These are phyloP conservation scores for Skeletonema marinoi DNA, from an alignment of 108 stramenopile species.

Conservation along the genomic window DNA sequence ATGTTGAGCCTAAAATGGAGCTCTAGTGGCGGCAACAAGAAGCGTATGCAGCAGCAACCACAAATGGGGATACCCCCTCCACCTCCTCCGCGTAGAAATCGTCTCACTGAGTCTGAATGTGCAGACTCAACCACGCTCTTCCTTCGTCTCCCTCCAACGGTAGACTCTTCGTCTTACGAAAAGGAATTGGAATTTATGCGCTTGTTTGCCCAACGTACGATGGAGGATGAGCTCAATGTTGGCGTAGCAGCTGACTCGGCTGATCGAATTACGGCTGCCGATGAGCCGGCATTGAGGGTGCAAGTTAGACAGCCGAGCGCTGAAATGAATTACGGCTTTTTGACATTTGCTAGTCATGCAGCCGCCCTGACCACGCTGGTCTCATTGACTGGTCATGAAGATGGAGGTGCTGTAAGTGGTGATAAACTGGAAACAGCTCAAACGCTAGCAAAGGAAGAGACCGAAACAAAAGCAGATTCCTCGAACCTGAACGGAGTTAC, in stretches of 20 bases:
- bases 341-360: slow-evolving; percentile 88
- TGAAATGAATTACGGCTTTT: slow-evolving; percentile 71
- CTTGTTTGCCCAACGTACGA: slow-evolving; percentile 54
- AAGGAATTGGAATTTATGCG: slow-evolving; percentile 50
- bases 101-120: slow-evolving; percentile 77
- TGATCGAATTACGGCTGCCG: slow-evolving; percentile 71
- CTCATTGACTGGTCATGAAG: slow-evolving; percentile 79
- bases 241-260: slow-evolving; percentile 51
- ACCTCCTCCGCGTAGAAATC: slow-evolving; percentile 44
- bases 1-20: slow-evolving; percentile 80
- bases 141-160: slow-evolving; percentile 59
- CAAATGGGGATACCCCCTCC: slow-evolving; percentile 30
- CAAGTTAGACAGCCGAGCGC: slow-evolving; percentile 42
- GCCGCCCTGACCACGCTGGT: slow-evolving; percentile 85
- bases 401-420: slow-evolving; percentile 71
- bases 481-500: slow-evolving; percentile 49
- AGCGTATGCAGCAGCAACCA: slow-evolving; percentile 10
- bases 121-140: slow-evolving; percentile 78
- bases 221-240: slow-evolving; percentile 80
- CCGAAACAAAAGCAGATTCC: no score
- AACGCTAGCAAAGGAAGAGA: no score
- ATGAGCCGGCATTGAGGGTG: slow-evolving; percentile 84
- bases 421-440: no score
- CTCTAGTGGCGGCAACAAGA: slow-evolving; percentile 27
- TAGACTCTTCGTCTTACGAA: slow-evolving; percentile 31